phyloP scores from a whole-genome alignment of 2,329 filamentous ascomycete genomes.

The Huntiella moniliformis region DNA sequence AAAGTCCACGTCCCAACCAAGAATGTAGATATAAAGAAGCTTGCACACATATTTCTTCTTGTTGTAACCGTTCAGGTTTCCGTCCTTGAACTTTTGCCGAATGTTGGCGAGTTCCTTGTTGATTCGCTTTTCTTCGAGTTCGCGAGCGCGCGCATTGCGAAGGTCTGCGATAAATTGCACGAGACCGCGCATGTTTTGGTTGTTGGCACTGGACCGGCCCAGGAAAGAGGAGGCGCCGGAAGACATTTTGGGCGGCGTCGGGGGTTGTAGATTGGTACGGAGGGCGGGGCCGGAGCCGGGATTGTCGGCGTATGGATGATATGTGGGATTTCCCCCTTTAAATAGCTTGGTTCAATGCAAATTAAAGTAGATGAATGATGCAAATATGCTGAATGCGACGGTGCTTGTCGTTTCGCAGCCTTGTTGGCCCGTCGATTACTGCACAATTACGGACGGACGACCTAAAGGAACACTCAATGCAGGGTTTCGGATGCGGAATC shows the following conservation, averaged over 20 bases:
- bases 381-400: too few species aligned
- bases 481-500: too few species aligned
- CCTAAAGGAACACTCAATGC: too few species aligned
- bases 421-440: too few species aligned
- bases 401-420: too few species aligned
- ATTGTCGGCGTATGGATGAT: too few species aligned
- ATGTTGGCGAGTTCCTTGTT: conserved; percentile 99
- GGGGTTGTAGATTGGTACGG: neutral
- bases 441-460: too few species aligned
- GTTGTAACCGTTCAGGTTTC: conserved; percentile 84
- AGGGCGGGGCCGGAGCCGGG: neutral
- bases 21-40: conserved; percentile 95
- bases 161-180: conserved; percentile 98
- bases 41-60: conserved; percentile 99
- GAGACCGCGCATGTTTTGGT: conserved; percentile 58
- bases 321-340: too few species aligned
- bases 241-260: conserved; percentile 26
- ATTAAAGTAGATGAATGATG: too few species aligned
- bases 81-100: conserved; percentile 93
- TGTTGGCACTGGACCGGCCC: conserved; percentile 45
- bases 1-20: conserved; percentile 98
- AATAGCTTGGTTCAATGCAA: too few species aligned
- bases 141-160: conserved; percentile 80
- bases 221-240: conserved; percentile 41
- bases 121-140: conserved; percentile 96